phyloP scores from a whole-genome alignment of 192 early-diverging fungal genomes.

The Podila verticillata region DNA sequence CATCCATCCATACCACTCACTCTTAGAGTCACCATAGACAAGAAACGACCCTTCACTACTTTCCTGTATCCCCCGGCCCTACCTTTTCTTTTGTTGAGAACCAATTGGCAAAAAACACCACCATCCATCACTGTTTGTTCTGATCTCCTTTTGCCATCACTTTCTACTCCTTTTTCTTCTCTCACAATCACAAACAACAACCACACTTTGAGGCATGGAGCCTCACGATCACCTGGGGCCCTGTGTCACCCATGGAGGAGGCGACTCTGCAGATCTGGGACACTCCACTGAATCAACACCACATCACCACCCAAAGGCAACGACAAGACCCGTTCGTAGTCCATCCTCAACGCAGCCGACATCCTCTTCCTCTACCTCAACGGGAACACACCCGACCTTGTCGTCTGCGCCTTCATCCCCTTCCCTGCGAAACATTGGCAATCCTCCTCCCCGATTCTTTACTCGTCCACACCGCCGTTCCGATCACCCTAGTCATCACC shows the following conservation, averaged over 20 bases:
- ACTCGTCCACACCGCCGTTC: constrained; percentile 40
- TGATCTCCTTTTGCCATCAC: no score
- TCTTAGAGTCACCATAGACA: no score
- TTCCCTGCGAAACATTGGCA: constrained; percentile 15
- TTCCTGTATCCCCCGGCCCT: no score
- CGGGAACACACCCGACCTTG: neutral
- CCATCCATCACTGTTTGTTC: no score
- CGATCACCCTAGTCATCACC: constrained; percentile 8
- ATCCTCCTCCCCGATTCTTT: constrained; percentile 48
- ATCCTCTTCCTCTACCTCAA: neutral
- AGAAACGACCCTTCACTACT: no score
- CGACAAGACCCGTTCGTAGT: neutral
- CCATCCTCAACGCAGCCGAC: neutral
- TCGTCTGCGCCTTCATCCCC: neutral
- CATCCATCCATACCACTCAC: neutral
- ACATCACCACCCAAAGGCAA: neutral
- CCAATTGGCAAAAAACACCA: no score
- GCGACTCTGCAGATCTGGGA: no score
- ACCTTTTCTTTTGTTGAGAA: no score
- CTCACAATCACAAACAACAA: no score
- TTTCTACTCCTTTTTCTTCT: no score
- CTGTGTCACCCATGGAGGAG: no score
- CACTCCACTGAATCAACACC: neutral
- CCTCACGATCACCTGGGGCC: neutral
- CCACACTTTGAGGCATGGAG: neutral